These are phyloP conservation scores for Melaleuca alternifolia DNA, from an alignment of 345 rosid genomes.

Conservation along the genomic window DNA sequence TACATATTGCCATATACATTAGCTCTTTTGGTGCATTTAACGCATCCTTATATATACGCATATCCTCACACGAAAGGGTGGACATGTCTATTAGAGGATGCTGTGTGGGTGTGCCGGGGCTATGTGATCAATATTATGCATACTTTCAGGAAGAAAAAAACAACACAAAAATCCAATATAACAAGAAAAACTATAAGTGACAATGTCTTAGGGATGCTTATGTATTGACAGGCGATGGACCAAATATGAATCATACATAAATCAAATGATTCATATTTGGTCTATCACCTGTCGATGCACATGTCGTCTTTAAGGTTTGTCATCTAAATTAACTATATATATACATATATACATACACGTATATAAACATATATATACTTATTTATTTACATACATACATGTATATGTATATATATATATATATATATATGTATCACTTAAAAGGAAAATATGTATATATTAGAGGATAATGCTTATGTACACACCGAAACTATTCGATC, in stretches of 20 bases:
- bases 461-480: background rate
- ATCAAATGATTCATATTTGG: background rate
- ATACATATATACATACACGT: too few relatives aligned
- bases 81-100: background rate
- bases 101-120: background rate
- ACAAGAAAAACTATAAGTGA: background rate
- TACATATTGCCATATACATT: background rate
- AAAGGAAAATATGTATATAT: background rate
- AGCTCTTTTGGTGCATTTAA: background rate
- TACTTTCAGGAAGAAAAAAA: too few relatives aligned
- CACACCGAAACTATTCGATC: background rate
- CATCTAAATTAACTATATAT: background rate
- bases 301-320: background rate
- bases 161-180: background rate
- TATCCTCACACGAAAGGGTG: background rate
- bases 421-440: background rate
- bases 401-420: background rate
- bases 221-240: background rate
- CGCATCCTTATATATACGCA: background rate
- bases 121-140: background rate
- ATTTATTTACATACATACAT: too few relatives aligned
- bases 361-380: too few relatives aligned
- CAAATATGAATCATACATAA: constrained; percentile 1
- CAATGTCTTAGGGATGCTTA: background rate
- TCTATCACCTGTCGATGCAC: background rate